Conservation (phyloP, 441 rosid species). For the Metrosideros polymorpha region DNA sequence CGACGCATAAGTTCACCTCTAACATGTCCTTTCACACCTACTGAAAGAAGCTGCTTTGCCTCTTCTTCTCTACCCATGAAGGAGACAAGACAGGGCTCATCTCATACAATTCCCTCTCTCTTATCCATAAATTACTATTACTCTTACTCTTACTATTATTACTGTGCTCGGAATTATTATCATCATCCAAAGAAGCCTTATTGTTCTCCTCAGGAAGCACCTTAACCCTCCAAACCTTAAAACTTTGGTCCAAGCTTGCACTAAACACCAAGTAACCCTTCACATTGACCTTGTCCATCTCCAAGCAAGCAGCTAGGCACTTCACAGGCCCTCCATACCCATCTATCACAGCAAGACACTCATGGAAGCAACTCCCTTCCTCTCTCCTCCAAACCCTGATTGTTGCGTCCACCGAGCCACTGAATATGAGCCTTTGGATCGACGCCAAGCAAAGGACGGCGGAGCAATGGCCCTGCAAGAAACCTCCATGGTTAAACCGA, state of each 20-base stretch:
- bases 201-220: not conserved
- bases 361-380: constrained; percentile 39
- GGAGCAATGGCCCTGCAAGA: constrained; percentile 44
- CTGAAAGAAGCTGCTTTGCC: not conserved
- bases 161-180: not conserved
- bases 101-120: not conserved
- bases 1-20: not conserved
- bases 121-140: too few species aligned
- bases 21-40: not conserved
- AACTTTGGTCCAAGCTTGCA: constrained; percentile 38
- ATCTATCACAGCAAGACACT: constrained; percentile 39
- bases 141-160: not conserved
- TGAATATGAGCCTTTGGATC: constrained; percentile 27
- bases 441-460: constrained; percentile 33
- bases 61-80: not conserved
- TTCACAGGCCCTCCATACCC: constrained; percentile 46
- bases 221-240: constrained; percentile 38
- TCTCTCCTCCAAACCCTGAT: constrained; percentile 55
- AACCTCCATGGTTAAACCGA: constrained; percentile 47
- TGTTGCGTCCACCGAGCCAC: constrained; percentile 46
- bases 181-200: not conserved
- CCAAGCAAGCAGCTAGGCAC: constrained; percentile 34
- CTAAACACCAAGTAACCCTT: constrained; percentile 41
- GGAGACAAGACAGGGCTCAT: constrained; percentile 1
- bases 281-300: constrained; percentile 25